Conservation (phyloP, 2,329 filamentous ascomycete genomes). For the Tolypocladium ovalisporum region DNA sequence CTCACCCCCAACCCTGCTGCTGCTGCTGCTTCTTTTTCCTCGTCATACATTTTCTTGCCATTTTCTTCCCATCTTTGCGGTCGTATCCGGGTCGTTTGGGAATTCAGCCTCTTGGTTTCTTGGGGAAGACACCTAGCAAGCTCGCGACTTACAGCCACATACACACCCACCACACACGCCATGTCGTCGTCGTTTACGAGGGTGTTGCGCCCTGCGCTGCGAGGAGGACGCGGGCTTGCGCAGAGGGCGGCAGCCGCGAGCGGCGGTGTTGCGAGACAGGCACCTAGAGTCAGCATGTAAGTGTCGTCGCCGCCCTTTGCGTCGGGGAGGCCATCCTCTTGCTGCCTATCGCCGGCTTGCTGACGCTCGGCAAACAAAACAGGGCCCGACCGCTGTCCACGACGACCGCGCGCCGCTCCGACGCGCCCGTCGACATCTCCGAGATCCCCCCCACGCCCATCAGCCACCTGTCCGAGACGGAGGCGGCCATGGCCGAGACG, state of each 20-base stretch:
- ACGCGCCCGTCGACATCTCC: constrained; percentile 46
- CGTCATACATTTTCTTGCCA: background rate
- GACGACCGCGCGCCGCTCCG: constrained; percentile 40
- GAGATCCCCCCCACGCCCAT: constrained; percentile 85
- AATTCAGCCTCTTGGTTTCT: background rate
- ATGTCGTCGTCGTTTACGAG: constrained; percentile 37
- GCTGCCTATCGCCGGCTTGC: too few species aligned
- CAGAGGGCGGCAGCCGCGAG: constrained; percentile 14
- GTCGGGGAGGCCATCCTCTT: too few species aligned
- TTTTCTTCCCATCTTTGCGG: background rate
- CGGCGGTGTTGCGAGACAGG: constrained; percentile 9
- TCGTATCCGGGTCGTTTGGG: background rate
- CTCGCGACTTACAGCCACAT: background rate
- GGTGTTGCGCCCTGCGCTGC: constrained; percentile 39
- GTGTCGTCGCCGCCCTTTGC: constrained; percentile 1
- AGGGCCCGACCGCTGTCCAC: constrained; percentile 45
- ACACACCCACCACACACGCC: background rate
- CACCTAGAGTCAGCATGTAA: constrained; percentile 15
- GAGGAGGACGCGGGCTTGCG: constrained; percentile 27
- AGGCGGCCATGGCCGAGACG: constrained; percentile 77
- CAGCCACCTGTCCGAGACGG: constrained; percentile 82
- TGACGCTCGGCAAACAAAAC: too few species aligned
- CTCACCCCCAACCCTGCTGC: background rate
- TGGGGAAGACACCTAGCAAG: background rate
- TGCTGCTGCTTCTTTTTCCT: background rate